Percentiles rank a stretch among this genome's conserved stretches.
phyloP scores from a whole-genome alignment of 108 stramenopile species.

The Stephanodiscus minutulus region DNA sequence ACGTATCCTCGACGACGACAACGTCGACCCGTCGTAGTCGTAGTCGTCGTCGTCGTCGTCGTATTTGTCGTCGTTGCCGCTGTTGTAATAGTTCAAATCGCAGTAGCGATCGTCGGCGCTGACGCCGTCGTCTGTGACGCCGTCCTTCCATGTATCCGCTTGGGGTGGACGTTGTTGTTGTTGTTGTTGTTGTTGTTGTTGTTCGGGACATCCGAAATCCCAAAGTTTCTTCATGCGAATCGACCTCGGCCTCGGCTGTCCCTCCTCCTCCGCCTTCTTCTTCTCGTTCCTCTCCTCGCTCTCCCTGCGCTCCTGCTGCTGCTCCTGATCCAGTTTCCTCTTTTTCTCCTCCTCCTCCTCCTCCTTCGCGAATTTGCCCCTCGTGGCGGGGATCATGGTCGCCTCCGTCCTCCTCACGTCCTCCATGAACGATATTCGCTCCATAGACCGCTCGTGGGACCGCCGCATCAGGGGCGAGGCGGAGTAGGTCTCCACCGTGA shows the following conservation, averaged over 20 bases:
- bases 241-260: neutral
- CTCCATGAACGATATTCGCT: too few species aligned
- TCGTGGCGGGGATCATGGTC: too few species aligned
- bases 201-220: neutral
- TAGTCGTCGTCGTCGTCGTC: neutral
- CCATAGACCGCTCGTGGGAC: too few species aligned
- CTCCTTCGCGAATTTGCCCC: too few species aligned
- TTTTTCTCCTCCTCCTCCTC: too few species aligned
- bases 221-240: slow-evolving; percentile 2
- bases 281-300: neutral
- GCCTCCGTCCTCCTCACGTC: too few species aligned
- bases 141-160: neutral
- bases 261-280: neutral
- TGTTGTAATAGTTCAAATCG: neutral
- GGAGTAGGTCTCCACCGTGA: too few species aligned
- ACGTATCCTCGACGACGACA: neutral
- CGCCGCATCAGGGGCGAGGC: too few species aligned
- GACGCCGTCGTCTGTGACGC: neutral
- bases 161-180: too few species aligned
- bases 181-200: too few species aligned
- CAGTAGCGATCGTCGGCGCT: neutral
- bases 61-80: neutral
- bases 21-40: neutral
- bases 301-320: too few species aligned
- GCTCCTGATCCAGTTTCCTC: too few species aligned